phyloP scores from a whole-genome alignment of 768 basidiomycete genomes.

The Solioccasus polychromus region DNA sequence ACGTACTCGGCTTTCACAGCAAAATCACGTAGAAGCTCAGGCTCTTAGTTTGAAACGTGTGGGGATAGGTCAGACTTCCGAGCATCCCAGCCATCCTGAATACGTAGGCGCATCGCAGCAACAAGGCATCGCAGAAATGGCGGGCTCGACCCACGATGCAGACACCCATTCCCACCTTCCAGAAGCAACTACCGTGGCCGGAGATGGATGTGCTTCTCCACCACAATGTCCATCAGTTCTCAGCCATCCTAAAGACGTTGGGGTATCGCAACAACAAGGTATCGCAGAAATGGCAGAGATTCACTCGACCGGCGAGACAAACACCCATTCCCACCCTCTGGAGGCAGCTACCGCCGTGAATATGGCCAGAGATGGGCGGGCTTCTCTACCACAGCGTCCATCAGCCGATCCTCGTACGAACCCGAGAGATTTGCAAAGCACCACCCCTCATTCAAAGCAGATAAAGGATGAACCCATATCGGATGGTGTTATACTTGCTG shows the following conservation, averaged over 20 bases:
- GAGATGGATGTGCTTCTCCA: background rate
- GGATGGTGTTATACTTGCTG: slow-evolving; percentile 17
- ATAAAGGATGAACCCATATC: slow-evolving; percentile 11
- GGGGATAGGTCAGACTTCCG: slow-evolving; percentile 1
- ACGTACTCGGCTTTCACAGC: slow-evolving; percentile 11
- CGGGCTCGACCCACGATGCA: slow-evolving; percentile 18
- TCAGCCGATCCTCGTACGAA: background rate
- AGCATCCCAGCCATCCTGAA: background rate
- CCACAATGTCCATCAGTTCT: background rate
- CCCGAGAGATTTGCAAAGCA: background rate
- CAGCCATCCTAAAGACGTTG: background rate
- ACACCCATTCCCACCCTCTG: background rate
- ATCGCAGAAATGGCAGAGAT: slow-evolving; percentile 25
- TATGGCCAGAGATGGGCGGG: slow-evolving; percentile 2
- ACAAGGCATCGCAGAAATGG: slow-evolving; percentile 26
- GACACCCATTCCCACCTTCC: background rate
- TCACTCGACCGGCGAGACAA: slow-evolving; percentile 16
- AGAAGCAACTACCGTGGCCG: background rate
- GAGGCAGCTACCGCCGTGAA: background rate
- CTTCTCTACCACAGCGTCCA: background rate
- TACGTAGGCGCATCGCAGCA: slow-evolving; percentile 17
- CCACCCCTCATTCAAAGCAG: background rate
- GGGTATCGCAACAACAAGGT: slow-evolving; percentile 24
- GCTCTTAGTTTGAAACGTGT: background rate
- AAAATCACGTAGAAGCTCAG: slow-evolving; percentile 7